Base-by-base conservation (phyloP, 495 filamentous ascomycete species). In the Extremus antarcticus region DNA sequence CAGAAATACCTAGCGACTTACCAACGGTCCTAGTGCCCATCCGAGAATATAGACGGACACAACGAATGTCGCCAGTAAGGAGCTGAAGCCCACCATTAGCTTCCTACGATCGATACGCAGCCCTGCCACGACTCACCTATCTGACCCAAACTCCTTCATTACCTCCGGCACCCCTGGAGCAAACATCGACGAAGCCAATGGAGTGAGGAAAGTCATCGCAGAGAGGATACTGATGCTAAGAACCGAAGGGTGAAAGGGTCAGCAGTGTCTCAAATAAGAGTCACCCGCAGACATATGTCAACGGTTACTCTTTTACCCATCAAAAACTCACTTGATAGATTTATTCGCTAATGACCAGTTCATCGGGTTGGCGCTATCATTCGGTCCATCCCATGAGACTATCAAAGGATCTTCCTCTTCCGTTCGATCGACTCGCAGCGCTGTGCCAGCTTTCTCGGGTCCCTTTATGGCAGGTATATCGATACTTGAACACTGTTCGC, bases 1-100 rank as follows among this genome's bases (percentile, higher is more conserved):
- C 8, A 48, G 13, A 17, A 3, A 13, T 21, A 21, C 9, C 8
- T 24, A 23, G 20, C 3, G 7, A 48, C 4, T 24, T 23, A 48
- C 41, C 43, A 82, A 47, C 2, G 61, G 62, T 2, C 72, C 61
- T 4, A 83, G 72, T 15, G 83, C 83, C 59, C 80, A 80, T 45
- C 41, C 41, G 7, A 79, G 0, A 80, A 61, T n/a, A 78, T 76
- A 66, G 0, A 73, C 56, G 15, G 64, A 67, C 2, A 72, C 69
- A 35, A 71, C 66, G 52, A 71, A 66, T 2, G 64, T 60, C 11
- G 66, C 68, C 4, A 70, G 56, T 9, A 48, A 17, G 4, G 62
- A 43, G 50, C 51, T 64, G 48, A n/a, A n/a, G 56, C 50, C 19
- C 54, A 54, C 21, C 46, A 25, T 48, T 10, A 25, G 24, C 46